Evolutionary conservation across 1,284 basidiomycete genomes (phyloP).

Genomic region (Macrocybe sp.): DNA sequence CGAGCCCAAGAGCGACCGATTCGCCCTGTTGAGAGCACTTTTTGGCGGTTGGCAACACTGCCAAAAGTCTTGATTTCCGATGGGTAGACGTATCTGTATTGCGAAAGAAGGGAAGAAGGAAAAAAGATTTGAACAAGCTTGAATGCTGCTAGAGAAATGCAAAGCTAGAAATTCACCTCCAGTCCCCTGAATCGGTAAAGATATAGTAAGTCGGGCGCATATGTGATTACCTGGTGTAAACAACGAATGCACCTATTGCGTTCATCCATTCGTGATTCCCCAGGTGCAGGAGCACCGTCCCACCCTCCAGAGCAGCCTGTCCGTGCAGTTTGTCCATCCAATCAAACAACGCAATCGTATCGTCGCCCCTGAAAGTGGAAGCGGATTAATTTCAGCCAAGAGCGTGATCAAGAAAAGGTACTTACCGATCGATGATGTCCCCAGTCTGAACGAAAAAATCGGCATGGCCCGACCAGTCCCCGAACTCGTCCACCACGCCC

Average conservation of each 20-base stretch:
- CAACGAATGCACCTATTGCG: conserved; percentile 1
- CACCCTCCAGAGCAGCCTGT: conserved; percentile 68
- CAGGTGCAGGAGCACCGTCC: conserved; percentile 69
- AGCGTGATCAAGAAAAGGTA: conserved; percentile 3
- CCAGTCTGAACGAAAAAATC: conserved; percentile 77
- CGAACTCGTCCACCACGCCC: not conserved
- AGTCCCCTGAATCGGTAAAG: not conserved
- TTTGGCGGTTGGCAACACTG: not conserved
- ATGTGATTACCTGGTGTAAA: not conserved
- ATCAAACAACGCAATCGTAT: conserved; percentile 77
- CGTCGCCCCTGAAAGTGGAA: conserved; percentile 62
- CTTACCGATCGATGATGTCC: conserved; percentile 84
- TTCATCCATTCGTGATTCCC: conserved; percentile 97
- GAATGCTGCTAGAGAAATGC: no score
- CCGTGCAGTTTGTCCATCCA: conserved; percentile 81
- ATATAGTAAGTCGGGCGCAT: not conserved
- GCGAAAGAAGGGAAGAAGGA: no score
- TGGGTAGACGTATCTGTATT: not conserved
- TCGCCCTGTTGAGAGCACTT: not conserved
- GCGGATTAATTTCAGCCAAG: not conserved
- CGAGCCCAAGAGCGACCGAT: conserved; percentile 1
- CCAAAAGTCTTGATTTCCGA: conserved; percentile 2
- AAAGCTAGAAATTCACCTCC: not conserved
- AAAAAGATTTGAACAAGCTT: no score
- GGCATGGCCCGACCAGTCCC: not conserved